Evolutionary conservation across 2,329 filamentous ascomycete genomes (phyloP).

Genomic region (Lomentospora prolificans): DNA sequence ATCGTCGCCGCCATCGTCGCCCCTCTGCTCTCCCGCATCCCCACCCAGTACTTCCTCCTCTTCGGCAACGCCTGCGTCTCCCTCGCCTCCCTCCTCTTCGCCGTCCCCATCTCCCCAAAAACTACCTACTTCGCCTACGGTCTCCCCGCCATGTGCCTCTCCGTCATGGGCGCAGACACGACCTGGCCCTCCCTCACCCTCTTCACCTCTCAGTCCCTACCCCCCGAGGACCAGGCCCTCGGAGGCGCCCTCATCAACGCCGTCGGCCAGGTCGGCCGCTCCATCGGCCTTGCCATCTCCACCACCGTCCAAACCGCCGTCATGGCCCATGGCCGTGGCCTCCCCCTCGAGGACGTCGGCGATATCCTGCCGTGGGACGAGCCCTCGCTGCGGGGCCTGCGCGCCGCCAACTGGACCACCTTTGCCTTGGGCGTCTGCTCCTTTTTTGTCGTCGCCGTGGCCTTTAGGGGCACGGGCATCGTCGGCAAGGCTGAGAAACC

Average conservation of each 20-base stretch:
- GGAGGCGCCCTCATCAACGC: constrained; percentile 61
- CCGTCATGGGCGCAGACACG: constrained; percentile 57
- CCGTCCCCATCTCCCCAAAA: constrained; percentile 48
- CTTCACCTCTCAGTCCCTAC: constrained; percentile 53
- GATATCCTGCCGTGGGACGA: constrained; percentile 31
- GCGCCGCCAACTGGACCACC: constrained; percentile 43
- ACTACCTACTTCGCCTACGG: constrained; percentile 60
- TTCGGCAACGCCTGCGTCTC: constrained; percentile 47
- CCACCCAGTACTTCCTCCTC: constrained; percentile 46
- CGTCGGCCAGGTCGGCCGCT: constrained; percentile 53
- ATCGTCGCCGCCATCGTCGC: constrained; percentile 47
- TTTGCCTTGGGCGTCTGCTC: constrained; percentile 35
- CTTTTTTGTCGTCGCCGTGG: constrained; percentile 31
- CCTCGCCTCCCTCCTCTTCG: constrained; percentile 49
- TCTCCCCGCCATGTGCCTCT: constrained; percentile 55
- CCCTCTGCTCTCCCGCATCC: constrained; percentile 45
- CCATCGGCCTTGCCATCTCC: constrained; percentile 55
- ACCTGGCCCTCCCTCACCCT: constrained; percentile 56
- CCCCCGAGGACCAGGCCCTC: constrained; percentile 54
- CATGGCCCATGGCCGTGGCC: constrained; percentile 37
- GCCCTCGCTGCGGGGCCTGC: constrained; percentile 35
- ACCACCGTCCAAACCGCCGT: constrained; percentile 56
- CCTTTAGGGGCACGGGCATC: constrained; percentile 42
- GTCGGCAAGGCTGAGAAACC: constrained; percentile 24
- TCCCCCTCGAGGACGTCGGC: constrained; percentile 33